A percentile compares a stretch with the other conserved stretches of the same genome.
Conservation (phyloP, 257 asterid genomes). For the Pogostemon cablin region DNA sequence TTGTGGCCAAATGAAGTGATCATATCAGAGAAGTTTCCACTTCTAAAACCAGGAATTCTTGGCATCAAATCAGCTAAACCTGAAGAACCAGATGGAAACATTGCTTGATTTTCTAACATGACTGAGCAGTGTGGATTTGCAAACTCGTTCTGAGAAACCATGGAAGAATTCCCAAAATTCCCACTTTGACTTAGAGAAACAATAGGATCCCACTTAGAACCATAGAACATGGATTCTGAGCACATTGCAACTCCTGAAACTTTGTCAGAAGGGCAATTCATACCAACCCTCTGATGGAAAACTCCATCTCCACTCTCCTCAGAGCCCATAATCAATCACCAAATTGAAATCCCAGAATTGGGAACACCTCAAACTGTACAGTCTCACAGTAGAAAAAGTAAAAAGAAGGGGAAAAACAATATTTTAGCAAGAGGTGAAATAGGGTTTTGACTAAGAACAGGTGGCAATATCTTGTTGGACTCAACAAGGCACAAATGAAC, state of each 20-base stretch:
- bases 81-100: conserved; percentile 52
- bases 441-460: conserved; percentile 63
- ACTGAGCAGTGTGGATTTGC: conserved; percentile 46
- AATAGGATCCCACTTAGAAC: conserved; percentile 72
- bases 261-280: conserved; percentile 34
- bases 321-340: conserved; percentile 50
- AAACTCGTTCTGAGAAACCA: conserved; percentile 61
- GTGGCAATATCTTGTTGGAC: conserved; percentile 68
- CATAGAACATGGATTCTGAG: conserved; percentile 43
- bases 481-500: conserved; percentile 79
- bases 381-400: conserved; percentile 29
- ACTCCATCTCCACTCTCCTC: conserved; percentile 58
- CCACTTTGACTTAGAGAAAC: conserved; percentile 58
- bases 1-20: conserved; percentile 50
- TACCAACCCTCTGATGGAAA: conserved; percentile 34
- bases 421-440: conserved; percentile 42
- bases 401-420: background rate
- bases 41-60: conserved; percentile 62
- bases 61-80: conserved; percentile 55
- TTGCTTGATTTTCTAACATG: conserved; percentile 46
- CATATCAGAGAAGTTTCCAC: conserved; percentile 67
- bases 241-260: conserved; percentile 34
- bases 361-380: conserved; percentile 30
- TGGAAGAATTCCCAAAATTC: conserved; percentile 48
- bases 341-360: conserved; percentile 36